These are phyloP conservation scores for Phaeomoniella chlamydospora DNA, from an alignment of 2,329 filamentous ascomycete species.

Conservation along the genomic window DNA sequence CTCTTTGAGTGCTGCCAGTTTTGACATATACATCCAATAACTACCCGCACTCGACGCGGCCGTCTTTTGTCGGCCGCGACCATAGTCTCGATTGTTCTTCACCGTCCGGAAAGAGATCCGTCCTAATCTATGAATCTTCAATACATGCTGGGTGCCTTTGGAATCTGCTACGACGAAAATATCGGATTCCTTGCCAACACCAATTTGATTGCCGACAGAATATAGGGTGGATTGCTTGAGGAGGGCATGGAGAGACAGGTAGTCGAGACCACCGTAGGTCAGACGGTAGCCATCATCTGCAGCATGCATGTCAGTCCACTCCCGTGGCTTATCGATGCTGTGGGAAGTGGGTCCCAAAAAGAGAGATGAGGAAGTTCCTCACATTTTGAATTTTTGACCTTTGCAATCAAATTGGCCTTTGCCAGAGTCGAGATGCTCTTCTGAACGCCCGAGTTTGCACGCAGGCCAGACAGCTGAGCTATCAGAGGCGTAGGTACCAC, in stretches of 20 bases:
- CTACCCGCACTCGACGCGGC: conserved; percentile 38
- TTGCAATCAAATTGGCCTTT: conserved; percentile 81
- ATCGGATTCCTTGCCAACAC: conserved; percentile 94
- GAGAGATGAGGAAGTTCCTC: too few species aligned
- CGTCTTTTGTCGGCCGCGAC: conserved; percentile 48
- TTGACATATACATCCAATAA: conserved; percentile 97
- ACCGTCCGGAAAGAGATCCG: conserved; percentile 95
- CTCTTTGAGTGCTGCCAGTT: conserved; percentile 85
- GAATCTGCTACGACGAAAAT: conserved; percentile 86
- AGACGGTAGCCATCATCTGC: conserved; percentile 83
- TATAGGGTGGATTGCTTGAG: conserved; percentile 68
- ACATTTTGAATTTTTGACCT: conserved; percentile 86
- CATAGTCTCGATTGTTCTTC: conserved; percentile 90
- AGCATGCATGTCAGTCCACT: too few species aligned
- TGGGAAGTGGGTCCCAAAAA: too few species aligned
- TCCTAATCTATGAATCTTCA: conserved; percentile 92
- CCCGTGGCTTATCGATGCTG: too few species aligned
- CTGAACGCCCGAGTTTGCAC: conserved; percentile 66
- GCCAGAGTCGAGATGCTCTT: conserved; percentile 80
- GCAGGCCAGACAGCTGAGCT: conserved; percentile 65
- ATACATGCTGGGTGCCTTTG: conserved; percentile 59
- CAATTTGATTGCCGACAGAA: conserved; percentile 86
- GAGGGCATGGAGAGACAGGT: conserved; percentile 86
- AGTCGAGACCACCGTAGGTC: conserved; percentile 93
- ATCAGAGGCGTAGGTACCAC: conserved; percentile 86